phyloP scores from a whole-genome alignment of 768 basidiomycete species.

The Suillus discolor region DNA sequence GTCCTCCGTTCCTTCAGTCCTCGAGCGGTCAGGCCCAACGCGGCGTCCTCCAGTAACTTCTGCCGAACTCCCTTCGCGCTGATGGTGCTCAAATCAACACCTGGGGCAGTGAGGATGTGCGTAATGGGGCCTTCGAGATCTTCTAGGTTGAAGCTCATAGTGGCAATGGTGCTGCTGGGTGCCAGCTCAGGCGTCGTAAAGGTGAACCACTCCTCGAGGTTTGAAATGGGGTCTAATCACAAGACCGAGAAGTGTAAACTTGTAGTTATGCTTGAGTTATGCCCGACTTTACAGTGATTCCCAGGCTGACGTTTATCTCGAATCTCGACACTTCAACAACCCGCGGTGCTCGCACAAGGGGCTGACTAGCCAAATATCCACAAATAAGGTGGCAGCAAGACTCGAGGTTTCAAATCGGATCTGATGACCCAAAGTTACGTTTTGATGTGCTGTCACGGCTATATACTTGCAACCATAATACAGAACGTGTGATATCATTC shows the following conservation, averaged over 20 bases:
- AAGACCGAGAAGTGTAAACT: neutral
- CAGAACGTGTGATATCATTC: neutral
- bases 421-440: neutral
- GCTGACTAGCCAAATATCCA: neutral
- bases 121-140: conserved; percentile 64
- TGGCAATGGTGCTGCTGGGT: conserved; percentile 4
- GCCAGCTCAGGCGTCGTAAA: conserved; percentile 5
- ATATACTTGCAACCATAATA: neutral
- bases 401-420: neutral
- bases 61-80: conserved; percentile 90
- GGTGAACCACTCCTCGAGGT: neutral
- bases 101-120: conserved; percentile 74
- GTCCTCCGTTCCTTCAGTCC: conserved; percentile 66
- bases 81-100: conserved; percentile 76
- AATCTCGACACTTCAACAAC: conserved; percentile 5
- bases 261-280: neutral
- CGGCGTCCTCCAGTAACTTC: conserved; percentile 51
- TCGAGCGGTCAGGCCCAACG: conserved; percentile 55
- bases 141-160: conserved; percentile 56
- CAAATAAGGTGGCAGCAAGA: neutral
- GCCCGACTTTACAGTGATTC: neutral
- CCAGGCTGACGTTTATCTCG: conserved; percentile 7
- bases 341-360: conserved; percentile 3
- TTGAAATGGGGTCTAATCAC: neutral
- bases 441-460: neutral